Conservation (phyloP, 768 basidiomycete genomes). For the Pulveroboletus sp. region DNA sequence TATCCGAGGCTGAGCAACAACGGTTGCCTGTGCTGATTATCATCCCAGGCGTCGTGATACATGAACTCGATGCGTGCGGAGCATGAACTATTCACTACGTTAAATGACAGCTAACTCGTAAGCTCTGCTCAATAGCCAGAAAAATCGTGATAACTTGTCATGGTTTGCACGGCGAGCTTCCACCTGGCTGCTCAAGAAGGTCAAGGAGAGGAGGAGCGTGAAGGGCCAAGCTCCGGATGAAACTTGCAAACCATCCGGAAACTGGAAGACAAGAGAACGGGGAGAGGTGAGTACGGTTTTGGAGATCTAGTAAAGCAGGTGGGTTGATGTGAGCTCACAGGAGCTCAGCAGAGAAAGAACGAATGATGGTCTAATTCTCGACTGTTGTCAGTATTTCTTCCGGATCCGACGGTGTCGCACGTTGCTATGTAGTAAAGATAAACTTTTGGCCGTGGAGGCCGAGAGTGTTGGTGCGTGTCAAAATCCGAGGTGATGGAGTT, state of each 20-base stretch:
- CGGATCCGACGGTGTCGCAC: conserved; percentile 40
- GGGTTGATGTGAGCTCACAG: conserved; percentile 8
- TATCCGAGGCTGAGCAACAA: conserved; percentile 51
- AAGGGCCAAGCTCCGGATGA: conserved; percentile 61
- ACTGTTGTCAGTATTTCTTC: conserved; percentile 65
- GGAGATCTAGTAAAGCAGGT: background rate
- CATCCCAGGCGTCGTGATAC: conserved; percentile 70
- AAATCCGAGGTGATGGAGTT: background rate
- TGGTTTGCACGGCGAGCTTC: conserved; percentile 70
- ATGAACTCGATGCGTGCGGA: conserved; percentile 69
- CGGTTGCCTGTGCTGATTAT: conserved; percentile 53
- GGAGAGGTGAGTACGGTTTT: conserved; percentile 35
- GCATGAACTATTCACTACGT: background rate
- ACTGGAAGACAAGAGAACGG: conserved; percentile 50
- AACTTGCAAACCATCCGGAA: conserved; percentile 55
- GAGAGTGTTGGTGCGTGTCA: conserved; percentile 40
- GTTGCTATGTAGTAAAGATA: conserved; percentile 65
- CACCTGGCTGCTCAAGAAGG: conserved; percentile 59
- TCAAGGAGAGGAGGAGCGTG: conserved; percentile 50
- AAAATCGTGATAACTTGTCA: conserved; percentile 39
- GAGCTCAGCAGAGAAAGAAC: conserved; percentile 33
- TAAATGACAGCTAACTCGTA: background rate
- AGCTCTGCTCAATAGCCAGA: conserved; percentile 29
- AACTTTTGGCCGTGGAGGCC: conserved; percentile 54
- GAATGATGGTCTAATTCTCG: conserved; percentile 71